Evolutionary conservation across 805 yeast genomes (phyloP), one percentile per base, ranked within the genome.

Genomic region (Candida tallmaniae): DNA sequence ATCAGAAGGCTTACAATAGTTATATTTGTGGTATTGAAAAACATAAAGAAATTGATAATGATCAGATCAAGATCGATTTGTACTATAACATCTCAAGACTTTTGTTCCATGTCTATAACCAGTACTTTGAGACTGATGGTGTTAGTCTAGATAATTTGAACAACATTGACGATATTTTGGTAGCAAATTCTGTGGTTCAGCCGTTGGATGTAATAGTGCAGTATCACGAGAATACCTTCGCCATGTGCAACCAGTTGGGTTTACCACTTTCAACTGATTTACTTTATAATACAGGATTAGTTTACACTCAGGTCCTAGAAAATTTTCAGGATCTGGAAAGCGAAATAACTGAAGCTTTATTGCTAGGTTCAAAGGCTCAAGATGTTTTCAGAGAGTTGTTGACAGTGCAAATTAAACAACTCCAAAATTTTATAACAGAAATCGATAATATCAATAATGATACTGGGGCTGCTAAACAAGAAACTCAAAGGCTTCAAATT

Each of bases 71-170:
- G 12, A 7, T 38, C 3, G 86, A 81, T 49, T 62, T 76, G 11
- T 60, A 69, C 40, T 82, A 80, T 51, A 83, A 82, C 53, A 58
- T 75, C 3, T 65, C 76, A 13, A 52, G 90, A 38, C 59, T 82
- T 41, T 53, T 78, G 15, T 78, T 72, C 41, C 77, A 73, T 38
- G 81, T 81, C 0, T 77, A 78, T 48, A 60, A 56, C 42, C 73
- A 70, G 32, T 74, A 69, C 40, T 54, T 62, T 31, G 70, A 70
- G 32, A 61, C 64, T 6, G 79, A 76, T 9, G 73, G 70, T 0
- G 63, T 74, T 3, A 48, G 59, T 34, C 28, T 62, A 1, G 32
- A 44, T n/a, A 51, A 47, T 8, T 48, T 65, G 34, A 38, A 23
- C n/a, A 59, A 58, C 29, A 56, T 63, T 4, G 60, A 50, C 13